Base-by-base conservation (phyloP, 148 eudicot species). In the Rhododendron williamsianum region DNA sequence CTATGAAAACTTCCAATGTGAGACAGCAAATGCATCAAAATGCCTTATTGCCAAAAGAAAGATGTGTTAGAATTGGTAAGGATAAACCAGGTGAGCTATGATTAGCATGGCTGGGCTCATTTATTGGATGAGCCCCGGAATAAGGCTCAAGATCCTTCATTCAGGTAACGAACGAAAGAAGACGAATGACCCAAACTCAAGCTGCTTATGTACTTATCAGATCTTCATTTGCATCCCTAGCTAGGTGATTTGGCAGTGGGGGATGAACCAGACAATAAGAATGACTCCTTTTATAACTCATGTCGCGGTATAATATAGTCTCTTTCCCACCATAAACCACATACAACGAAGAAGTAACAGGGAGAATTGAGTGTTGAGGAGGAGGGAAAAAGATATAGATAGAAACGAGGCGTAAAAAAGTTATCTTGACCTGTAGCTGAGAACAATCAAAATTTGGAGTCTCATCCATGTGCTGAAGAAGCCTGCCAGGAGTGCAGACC, bases 391-490 rank as follows among this genome's bases (percentile, higher is more conserved):
- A 33, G 76, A 71, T 71, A 35, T 9, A 4, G 15, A 67, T 25
- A 67, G 15, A 25, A 71, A 71, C 2, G 0, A 8, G 76, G 76
- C 1, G 19, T 71, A 5, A 71, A 13, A 67, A 11, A 30, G 41
- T 33, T 33, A 71, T 21, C 65, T 86, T 60, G 94, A 96, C 99
- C 99, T 96, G 99, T 71, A 96, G 97, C 82, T 95, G 93, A 83
- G 98, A 91, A 87, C 99, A 96, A 23, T 95, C 98, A 87, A 96
- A 96, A 85, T 96, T 96, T 77, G 97, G 94, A 63, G 99, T 95
- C 86, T 95, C 97, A 60, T 95, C 96, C 99, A 96, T 96, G 90
- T 96, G 99, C 87, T 96, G 98, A 76, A 95, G 98, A 83, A 96
- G 94, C 84, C 99, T 92, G 21, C 99, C 99, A 67, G 99, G 99